Evolutionary conservation across 2,329 filamentous ascomycete genomes (phyloP).

Genomic region (Davidsoniella neocaledoniae): DNA sequence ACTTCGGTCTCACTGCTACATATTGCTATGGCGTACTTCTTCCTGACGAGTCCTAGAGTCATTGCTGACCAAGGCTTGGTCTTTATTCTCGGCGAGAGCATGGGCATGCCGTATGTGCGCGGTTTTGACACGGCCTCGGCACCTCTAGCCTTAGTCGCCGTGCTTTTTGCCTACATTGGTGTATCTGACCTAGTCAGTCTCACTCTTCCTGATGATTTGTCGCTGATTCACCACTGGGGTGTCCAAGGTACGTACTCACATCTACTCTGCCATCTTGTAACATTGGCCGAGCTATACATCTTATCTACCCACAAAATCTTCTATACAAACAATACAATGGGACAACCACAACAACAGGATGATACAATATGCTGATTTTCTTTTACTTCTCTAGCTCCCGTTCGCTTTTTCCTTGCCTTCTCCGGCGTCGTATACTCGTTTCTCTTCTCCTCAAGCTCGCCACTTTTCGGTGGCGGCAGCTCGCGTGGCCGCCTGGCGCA

Average conservation of each 20-base stretch:
- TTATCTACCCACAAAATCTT: not conserved
- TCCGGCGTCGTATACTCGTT: constrained; percentile 46
- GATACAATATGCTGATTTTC: not conserved
- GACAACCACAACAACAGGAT: constrained; percentile 7
- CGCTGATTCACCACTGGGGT: constrained; percentile 46
- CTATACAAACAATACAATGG: not conserved
- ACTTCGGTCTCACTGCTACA: constrained; percentile 71
- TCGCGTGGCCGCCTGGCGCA: constrained; percentile 21
- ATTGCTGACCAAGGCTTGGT: constrained; percentile 69
- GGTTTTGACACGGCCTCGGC: constrained; percentile 53
- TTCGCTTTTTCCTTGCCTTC: constrained; percentile 50
- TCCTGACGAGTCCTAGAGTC: constrained; percentile 54
- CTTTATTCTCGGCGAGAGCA: constrained; percentile 64
- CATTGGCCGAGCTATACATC: not conserved
- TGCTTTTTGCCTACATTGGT: constrained; percentile 45
- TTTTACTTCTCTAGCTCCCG: constrained; percentile 29
- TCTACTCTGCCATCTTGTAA: constrained; percentile 10
- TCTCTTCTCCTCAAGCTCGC: constrained; percentile 36
- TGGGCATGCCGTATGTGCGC: constrained; percentile 55
- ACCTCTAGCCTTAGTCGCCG: constrained; percentile 56
- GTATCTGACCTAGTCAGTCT: constrained; percentile 49
- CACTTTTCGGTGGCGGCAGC: constrained; percentile 24
- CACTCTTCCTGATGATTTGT: constrained; percentile 50
- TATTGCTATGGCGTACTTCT: constrained; percentile 66
- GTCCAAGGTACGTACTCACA: constrained; percentile 37